A percentile compares a stretch with the other conserved stretches of the same genome.
phyloP scores from a whole-genome alignment of 768 basidiomycete genomes.

The Agrocybe chaxingu region DNA sequence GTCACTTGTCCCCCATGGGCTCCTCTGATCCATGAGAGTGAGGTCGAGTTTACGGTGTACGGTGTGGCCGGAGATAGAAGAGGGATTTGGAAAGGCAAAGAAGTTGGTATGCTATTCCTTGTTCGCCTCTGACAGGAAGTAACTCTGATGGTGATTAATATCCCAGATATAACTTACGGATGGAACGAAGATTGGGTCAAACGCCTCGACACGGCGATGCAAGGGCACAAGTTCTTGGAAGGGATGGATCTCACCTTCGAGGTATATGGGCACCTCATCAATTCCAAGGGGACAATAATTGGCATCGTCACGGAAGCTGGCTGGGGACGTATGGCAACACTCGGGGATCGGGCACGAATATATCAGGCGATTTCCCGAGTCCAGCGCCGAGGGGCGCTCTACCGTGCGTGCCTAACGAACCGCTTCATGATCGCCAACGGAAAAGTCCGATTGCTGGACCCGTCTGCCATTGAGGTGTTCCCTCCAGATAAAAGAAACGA shows the following conservation, averaged over 20 bases:
- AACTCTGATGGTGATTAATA: no score
- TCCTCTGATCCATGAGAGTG: conserved; percentile 30
- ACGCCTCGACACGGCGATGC: conserved; percentile 27
- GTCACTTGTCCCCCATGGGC: conserved; percentile 34
- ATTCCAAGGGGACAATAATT: conserved; percentile 26
- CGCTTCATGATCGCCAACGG: conserved; percentile 30
- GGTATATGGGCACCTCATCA: conserved; percentile 30
- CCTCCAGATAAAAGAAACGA: conserved; percentile 12
- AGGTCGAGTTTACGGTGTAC: conserved; percentile 33
- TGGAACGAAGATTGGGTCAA: conserved; percentile 23
- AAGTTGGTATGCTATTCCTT: conserved; percentile 26
- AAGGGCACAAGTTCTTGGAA: conserved; percentile 22
- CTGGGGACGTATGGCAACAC: conserved; percentile 25
- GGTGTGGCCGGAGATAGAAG: conserved; percentile 22
- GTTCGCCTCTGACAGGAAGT: background rate
- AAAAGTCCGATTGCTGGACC: conserved; percentile 30
- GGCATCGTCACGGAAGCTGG: conserved; percentile 36
- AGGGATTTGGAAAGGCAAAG: conserved; percentile 35
- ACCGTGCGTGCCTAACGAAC: conserved; percentile 15
- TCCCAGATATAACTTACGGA: conserved; percentile 30
- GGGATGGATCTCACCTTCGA: conserved; percentile 34
- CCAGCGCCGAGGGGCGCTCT: conserved; percentile 24
- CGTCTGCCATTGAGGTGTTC: conserved; percentile 17
- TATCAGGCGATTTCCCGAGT: conserved; percentile 28
- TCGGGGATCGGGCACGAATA: conserved; percentile 26